Evolutionary conservation across 2,329 filamentous ascomycete species (phyloP).

Genomic region (Xylariaceae sp.): DNA sequence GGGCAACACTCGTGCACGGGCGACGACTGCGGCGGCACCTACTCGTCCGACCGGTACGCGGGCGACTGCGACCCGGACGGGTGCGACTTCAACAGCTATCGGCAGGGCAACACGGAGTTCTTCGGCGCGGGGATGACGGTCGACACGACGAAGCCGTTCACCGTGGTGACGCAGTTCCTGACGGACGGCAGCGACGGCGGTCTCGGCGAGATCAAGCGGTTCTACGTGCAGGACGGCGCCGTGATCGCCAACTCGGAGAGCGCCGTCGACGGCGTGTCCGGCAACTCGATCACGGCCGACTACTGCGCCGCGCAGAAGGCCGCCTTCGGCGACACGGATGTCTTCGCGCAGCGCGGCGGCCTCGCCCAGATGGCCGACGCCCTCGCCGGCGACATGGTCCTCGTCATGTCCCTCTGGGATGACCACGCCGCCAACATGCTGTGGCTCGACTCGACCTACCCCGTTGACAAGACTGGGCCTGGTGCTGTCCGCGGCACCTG

Average conservation of each 20-base stretch:
- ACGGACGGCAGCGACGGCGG: constrained; percentile 43
- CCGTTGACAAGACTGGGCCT: constrained; percentile 40
- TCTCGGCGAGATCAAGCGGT: constrained; percentile 55
- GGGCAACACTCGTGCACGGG: constrained; percentile 50
- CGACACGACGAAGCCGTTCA: constrained; percentile 58
- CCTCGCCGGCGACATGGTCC: constrained; percentile 58
- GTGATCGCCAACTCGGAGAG: constrained; percentile 43
- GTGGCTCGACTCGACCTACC: constrained; percentile 65
- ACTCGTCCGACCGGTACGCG: constrained; percentile 51
- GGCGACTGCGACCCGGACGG: constrained; percentile 64
- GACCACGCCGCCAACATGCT: constrained; percentile 63
- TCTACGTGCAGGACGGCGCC: constrained; percentile 61
- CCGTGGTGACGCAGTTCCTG: constrained; percentile 61
- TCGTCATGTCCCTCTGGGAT: constrained; percentile 63
- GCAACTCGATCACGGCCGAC: constrained; percentile 48
- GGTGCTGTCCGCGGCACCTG: constrained; percentile 52
- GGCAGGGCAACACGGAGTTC: constrained; percentile 60
- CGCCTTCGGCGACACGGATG: constrained; percentile 52
- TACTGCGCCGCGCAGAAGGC: constrained; percentile 54
- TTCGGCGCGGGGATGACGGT: constrained; percentile 58
- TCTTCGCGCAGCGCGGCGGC: constrained; percentile 55
- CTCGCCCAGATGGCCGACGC: constrained; percentile 54
- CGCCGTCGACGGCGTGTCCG: constrained; percentile 18
- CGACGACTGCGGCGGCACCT: constrained; percentile 49
- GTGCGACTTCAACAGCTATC: constrained; percentile 66